Conservation (phyloP, 352 stramenopile genomes). For the Pythium catenulatum region DNA sequence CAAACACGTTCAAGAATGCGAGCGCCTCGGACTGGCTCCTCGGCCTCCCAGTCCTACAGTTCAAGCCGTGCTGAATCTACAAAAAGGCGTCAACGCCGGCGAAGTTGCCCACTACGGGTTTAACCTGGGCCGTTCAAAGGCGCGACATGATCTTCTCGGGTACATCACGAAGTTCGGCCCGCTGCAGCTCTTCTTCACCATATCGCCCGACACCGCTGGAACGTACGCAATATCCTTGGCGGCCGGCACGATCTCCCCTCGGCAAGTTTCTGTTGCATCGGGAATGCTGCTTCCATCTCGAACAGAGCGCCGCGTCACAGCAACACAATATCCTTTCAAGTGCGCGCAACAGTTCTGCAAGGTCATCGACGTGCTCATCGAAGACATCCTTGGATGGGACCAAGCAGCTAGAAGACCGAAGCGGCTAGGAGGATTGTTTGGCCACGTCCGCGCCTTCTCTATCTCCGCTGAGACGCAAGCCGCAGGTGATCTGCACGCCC, state of each 20-base stretch:
- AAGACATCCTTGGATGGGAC: background rate
- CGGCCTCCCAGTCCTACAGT: background rate
- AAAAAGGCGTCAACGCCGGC: conserved; percentile 31
- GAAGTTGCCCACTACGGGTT: conserved; percentile 53
- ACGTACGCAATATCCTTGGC: conserved; percentile 41
- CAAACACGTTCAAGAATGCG: background rate
- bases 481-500: background rate
- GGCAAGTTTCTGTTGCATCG: conserved; percentile 17
- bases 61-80: conserved; percentile 30
- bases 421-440: background rate
- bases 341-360: conserved; percentile 56
- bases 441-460: background rate
- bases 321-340: conserved; percentile 30
- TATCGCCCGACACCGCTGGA: conserved; percentile 54
- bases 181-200: conserved; percentile 56
- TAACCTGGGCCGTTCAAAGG: conserved; percentile 37
- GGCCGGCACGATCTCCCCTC: background rate
- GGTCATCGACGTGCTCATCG: conserved; percentile 50
- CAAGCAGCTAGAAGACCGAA: background rate
- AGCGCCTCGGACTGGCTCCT: background rate
- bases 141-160: conserved; percentile 50
- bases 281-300: conserved; percentile 22
- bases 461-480: background rate
- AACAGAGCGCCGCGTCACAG: conserved; percentile 33
- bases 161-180: conserved; percentile 57